A percentile compares a stretch with the other conserved stretches of the same genome.
Conservation (phyloP, 2,329 filamentous ascomycete genomes). For the Eurotiales sp. region DNA sequence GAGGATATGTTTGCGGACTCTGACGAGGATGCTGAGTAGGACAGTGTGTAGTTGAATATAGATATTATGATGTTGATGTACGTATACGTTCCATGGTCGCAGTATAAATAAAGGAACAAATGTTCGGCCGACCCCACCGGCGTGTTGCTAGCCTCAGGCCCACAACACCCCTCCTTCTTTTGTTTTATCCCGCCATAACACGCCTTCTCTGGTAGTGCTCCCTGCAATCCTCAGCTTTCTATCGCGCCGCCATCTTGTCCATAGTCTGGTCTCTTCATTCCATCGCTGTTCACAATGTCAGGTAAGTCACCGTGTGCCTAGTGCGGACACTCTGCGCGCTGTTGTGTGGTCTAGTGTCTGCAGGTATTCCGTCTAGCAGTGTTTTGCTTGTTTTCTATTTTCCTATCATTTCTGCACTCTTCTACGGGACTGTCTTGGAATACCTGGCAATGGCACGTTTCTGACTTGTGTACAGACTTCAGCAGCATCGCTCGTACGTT, state of each 20-base stretch:
- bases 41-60: too few species aligned
- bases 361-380: too few species aligned
- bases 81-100: too few species aligned
- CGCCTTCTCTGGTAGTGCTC: too few species aligned
- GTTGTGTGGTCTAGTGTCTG: not conserved
- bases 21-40: slow-evolving; percentile 47
- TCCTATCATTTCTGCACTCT: not conserved
- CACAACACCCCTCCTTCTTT: slow-evolving; percentile 11
- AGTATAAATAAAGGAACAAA: too few species aligned
- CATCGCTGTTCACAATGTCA: slow-evolving; percentile 7
- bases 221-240: not conserved
- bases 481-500: slow-evolving; percentile 13
- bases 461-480: slow-evolving; percentile 11
- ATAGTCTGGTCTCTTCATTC: not conserved
- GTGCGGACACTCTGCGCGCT: not conserved
- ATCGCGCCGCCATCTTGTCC: not conserved
- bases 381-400: not conserved
- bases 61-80: too few species aligned
- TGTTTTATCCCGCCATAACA: not conserved
- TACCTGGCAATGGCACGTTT: not conserved
- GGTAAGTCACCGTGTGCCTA: slow-evolving; percentile 4
- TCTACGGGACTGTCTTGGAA: too few species aligned
- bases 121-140: slow-evolving; percentile 5
- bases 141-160: slow-evolving; percentile 6
- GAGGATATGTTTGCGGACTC: slow-evolving; percentile 87